These are phyloP conservation scores for Talaromyces liani DNA, from an alignment of 495 filamentous ascomycete species.

Conservation along the genomic window DNA sequence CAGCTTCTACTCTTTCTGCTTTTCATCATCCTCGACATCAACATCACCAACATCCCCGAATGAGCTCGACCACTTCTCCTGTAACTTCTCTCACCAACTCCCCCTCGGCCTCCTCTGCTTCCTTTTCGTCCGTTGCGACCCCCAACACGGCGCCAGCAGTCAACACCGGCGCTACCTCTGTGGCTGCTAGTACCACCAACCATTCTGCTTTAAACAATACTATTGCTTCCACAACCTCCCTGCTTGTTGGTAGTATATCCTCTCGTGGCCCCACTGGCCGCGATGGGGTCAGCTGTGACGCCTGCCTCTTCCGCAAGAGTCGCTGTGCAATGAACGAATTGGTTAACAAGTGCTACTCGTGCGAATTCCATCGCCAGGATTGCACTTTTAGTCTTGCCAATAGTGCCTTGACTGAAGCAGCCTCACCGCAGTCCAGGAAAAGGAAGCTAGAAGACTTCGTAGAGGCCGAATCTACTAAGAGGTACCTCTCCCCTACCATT, in stretches of 20 bases:
- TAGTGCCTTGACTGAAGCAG: slow-evolving; percentile 5
- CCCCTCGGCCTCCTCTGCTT: slow-evolving; percentile 14
- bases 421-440: slow-evolving; percentile 57
- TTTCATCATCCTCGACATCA: slow-evolving; percentile 17
- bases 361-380: slow-evolving; percentile 46
- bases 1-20: background rate
- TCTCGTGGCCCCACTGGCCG: slow-evolving; percentile 18
- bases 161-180: background rate
- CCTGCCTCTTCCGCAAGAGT: slow-evolving; percentile 76
- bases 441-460: slow-evolving; percentile 49
- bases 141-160: slow-evolving; percentile 3
- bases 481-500: slow-evolving; percentile 21
- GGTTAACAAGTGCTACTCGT: slow-evolving; percentile 46
- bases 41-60: slow-evolving; percentile 14
- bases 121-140: slow-evolving; percentile 12
- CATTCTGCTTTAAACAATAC: background rate
- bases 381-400: slow-evolving; percentile 39
- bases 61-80: slow-evolving; percentile 23
- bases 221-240: background rate
- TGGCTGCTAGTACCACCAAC: background rate
- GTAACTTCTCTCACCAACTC: slow-evolving; percentile 23
- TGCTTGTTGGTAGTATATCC: slow-evolving; percentile 9
- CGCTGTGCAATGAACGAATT: slow-evolving; percentile 78
- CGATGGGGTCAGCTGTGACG: slow-evolving; percentile 60
- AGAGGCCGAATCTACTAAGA: slow-evolving; percentile 33